A percentile compares a stretch with the other conserved stretches of the same genome.
These are phyloP conservation scores for Lenwebbia sp. DNA, from an alignment of 345 rosid species.

Conservation along the genomic window DNA sequence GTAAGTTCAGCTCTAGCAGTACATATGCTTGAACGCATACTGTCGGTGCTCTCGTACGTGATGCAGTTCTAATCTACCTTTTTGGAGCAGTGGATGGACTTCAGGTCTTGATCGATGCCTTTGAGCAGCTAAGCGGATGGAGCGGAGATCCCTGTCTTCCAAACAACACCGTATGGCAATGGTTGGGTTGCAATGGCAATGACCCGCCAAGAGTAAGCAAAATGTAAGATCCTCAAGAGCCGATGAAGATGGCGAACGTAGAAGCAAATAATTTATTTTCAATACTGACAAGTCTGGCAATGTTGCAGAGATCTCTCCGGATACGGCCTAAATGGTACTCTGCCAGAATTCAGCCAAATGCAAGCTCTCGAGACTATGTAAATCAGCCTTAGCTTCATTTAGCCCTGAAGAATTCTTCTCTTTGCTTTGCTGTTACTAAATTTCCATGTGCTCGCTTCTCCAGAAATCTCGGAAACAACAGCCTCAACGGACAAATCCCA, in stretches of 20 bases:
- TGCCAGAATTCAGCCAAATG: slow-evolving; percentile 3
- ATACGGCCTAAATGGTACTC: neutral
- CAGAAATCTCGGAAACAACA: neutral
- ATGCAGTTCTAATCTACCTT: neutral
- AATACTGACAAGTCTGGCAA: neutral
- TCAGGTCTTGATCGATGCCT: neutral
- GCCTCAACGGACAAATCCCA: neutral
- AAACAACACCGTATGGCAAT: neutral
- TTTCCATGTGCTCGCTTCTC: neutral
- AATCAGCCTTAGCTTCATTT: neutral
- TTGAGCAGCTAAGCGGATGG: neutral
- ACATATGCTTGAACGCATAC: neutral
- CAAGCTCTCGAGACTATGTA: slow-evolving; percentile 5
- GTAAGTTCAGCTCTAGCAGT: neutral
- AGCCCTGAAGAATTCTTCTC: neutral
- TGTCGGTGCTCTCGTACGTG: neutral
- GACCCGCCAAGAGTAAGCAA: neutral
- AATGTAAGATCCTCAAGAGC: neutral
- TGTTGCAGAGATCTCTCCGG: neutral
- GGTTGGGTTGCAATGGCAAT: neutral
- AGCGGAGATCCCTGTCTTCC: slow-evolving; percentile 1
- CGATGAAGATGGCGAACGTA: neutral
- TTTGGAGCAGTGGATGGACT: neutral
- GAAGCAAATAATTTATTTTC: neutral
- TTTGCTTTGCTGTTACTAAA: neutral